Base-by-base conservation (phyloP, 2,329 filamentous ascomycete species). In the Penicillium nordicum region DNA sequence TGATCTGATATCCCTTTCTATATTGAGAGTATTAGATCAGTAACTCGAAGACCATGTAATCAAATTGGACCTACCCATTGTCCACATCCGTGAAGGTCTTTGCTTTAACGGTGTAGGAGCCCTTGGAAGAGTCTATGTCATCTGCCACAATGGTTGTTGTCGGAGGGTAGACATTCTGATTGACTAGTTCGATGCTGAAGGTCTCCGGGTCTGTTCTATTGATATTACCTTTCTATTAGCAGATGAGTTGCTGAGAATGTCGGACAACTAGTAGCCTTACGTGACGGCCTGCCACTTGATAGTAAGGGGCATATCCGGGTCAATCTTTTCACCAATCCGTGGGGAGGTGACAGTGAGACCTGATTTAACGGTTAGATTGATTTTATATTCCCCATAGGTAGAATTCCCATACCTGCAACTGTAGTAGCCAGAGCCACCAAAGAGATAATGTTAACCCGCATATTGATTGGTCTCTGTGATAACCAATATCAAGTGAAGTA, bases 121-220 rank as follows among this genome's bases (percentile, higher is more conserved):
- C 69, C 5, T 68, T 65, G 2, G 67, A 67, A 7, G 69, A 69
- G 48, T 77, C 68, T 32, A 78, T 69, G 43, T 71, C 65, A 18
- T 67, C 60, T 21, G 72, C 71, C 34, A 79, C 66, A 7, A 67
- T 61, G 23, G 69, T 65, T 25, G 65, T 57, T 9, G 72, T 63
- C 2, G 68, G 67, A 7, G 75, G 70, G 45, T 74, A 71, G 53
- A 69, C 62, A 57, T 68, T 67, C 50, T 73, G 66, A 55, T 78
- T 76, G 64, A 76, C 73, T n/a, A 79, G 66, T 41, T 74, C 64
- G 61, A 80, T 73, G 55, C 70, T 67, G 63, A 79, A 73, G 7
- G 67, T 67, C 4, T 65, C 49, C 0, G 76, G 73, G 53, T 80
- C 78, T 41, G 75, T 73, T 46, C 74, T 76, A 43, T 45, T 36